phyloP scores from a whole-genome alignment of 2,329 filamentous ascomycete species.

The Alternaria triticina region DNA sequence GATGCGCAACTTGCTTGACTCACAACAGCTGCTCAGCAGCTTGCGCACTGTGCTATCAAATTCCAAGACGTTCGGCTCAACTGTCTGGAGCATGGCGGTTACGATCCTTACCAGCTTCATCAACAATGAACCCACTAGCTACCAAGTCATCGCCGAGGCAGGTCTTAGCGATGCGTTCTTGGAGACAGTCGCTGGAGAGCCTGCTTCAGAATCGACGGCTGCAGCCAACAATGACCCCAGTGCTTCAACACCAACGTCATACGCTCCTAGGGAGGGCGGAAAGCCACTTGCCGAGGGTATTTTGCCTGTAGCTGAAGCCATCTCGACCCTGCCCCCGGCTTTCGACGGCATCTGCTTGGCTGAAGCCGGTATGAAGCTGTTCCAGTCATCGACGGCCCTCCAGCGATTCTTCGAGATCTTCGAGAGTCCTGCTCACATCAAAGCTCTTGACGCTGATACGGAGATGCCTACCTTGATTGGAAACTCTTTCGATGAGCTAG shows the following conservation, averaged over 20 bases:
- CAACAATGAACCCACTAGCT: slow-evolving; percentile 98
- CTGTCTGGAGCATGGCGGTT: slow-evolving; percentile 94
- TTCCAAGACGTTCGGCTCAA: slow-evolving; percentile 80
- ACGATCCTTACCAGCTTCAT: slow-evolving; percentile 95
- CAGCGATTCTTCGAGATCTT: slow-evolving; percentile 96
- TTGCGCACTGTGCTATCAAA: slow-evolving; percentile 84
- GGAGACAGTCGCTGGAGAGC: slow-evolving; percentile 71
- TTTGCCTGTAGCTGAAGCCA: slow-evolving; percentile 85
- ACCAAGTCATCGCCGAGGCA: slow-evolving; percentile 92
- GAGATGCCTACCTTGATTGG: slow-evolving; percentile 78
- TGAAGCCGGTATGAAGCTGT: slow-evolving; percentile 82
- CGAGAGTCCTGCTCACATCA: slow-evolving; percentile 87
- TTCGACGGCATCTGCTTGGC: slow-evolving; percentile 95
- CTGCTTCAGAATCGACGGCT: slow-evolving; percentile 25
- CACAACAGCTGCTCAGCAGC: slow-evolving; percentile 79
- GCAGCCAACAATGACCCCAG: slow-evolving; percentile 22
- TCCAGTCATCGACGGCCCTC: slow-evolving; percentile 80
- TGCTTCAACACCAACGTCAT: slow-evolving; percentile 17
- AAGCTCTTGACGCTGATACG: slow-evolving; percentile 77
- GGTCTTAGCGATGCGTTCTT: slow-evolving; percentile 87
- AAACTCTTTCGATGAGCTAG: slow-evolving; percentile 88
- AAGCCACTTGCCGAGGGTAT: slow-evolving; percentile 70
- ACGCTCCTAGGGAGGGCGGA: slow-evolving; percentile 31
- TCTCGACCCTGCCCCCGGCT: slow-evolving; percentile 82
- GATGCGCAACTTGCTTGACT: slow-evolving; percentile 92